phyloP scores from a whole-genome alignment of 176 grass and related monocot species.

The Ananas comosus region DNA sequence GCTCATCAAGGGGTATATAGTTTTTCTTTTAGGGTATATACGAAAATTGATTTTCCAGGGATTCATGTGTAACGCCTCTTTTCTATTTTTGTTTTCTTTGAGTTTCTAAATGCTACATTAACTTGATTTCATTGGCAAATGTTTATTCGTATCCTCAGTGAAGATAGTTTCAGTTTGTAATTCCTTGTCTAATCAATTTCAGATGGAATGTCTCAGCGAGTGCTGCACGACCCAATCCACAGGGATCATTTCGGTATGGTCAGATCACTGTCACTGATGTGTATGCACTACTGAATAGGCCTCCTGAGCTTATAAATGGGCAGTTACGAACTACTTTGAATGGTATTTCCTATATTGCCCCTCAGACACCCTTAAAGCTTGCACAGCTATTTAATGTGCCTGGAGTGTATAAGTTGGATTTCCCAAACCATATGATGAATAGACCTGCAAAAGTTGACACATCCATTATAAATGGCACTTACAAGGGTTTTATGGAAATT shows the following conservation, averaged over 20 bases:
- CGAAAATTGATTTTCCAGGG: no score
- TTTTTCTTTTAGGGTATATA: no score
- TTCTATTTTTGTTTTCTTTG: background rate
- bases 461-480: slow-evolving; percentile 87
- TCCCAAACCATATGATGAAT: slow-evolving; percentile 69
- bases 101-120: background rate
- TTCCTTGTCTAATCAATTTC: slow-evolving; percentile 13
- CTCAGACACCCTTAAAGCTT: slow-evolving; percentile 66
- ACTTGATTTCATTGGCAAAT: background rate
- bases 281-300: slow-evolving; percentile 55
- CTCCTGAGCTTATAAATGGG: slow-evolving; percentile 66
- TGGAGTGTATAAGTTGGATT: slow-evolving; percentile 82
- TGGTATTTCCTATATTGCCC: slow-evolving; percentile 77
- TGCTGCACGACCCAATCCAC: slow-evolving; percentile 79
- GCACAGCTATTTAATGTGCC: slow-evolving; percentile 73
- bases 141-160: background rate
- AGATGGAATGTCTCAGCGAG: slow-evolving; percentile 95
- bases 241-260: slow-evolving; percentile 91
- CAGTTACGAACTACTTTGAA: slow-evolving; percentile 61
- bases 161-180: slow-evolving; percentile 4
- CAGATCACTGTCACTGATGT: slow-evolving; percentile 89
- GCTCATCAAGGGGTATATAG: no score
- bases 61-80: no score
- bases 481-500: slow-evolving; percentile 91
- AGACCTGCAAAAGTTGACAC: slow-evolving; percentile 76